Evolutionary conservation across 1,139 yeast genomes (phyloP).

Genomic region (Candida buenavistaensis): DNA sequence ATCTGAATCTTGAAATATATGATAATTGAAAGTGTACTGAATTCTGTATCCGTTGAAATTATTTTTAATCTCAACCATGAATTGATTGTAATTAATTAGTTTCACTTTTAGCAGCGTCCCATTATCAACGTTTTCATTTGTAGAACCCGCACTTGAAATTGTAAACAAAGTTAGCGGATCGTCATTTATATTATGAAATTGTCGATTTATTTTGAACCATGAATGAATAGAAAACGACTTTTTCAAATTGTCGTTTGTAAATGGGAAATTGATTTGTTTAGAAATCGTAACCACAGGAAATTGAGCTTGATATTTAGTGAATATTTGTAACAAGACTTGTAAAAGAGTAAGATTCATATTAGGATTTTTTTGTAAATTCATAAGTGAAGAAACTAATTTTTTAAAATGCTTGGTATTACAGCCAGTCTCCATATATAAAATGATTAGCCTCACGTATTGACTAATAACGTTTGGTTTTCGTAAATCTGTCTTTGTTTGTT

Average conservation of each 20-base stretch:
- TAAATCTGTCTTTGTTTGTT: slow-evolving; percentile 3
- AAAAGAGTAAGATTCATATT: slow-evolving; percentile 19
- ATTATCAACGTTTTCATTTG: slow-evolving; percentile 16
- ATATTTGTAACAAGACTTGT: slow-evolving; percentile 26
- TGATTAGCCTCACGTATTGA: slow-evolving; percentile 25
- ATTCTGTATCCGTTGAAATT: slow-evolving; percentile 25
- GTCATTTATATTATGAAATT: slow-evolving; percentile 12
- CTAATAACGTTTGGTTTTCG: slow-evolving; percentile 17
- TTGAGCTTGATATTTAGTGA: slow-evolving; percentile 26
- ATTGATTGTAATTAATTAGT: slow-evolving; percentile 31
- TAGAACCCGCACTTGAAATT: slow-evolving; percentile 28
- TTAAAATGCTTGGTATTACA: slow-evolving; percentile 26
- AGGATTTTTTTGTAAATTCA: slow-evolving; percentile 10
- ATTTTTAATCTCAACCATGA: slow-evolving; percentile 32
- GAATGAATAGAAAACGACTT: slow-evolving; percentile 31
- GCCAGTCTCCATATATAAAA: slow-evolving; percentile 36
- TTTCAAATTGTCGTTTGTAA: slow-evolving; percentile 17
- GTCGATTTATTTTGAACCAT: slow-evolving; percentile 36
- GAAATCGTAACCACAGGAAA: slow-evolving; percentile 34
- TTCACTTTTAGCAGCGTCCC: slow-evolving; percentile 23
- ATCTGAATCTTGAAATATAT: slow-evolving; percentile 18
- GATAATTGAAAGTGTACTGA: slow-evolving; percentile 41
- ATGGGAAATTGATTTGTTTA: slow-evolving; percentile 26
- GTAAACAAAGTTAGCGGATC: slow-evolving; percentile 27
- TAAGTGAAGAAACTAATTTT: slow-evolving; percentile 21